Base-by-base conservation (phyloP, 2,329 filamentous ascomycete genomes). In the Calonectria pauciramosa region DNA sequence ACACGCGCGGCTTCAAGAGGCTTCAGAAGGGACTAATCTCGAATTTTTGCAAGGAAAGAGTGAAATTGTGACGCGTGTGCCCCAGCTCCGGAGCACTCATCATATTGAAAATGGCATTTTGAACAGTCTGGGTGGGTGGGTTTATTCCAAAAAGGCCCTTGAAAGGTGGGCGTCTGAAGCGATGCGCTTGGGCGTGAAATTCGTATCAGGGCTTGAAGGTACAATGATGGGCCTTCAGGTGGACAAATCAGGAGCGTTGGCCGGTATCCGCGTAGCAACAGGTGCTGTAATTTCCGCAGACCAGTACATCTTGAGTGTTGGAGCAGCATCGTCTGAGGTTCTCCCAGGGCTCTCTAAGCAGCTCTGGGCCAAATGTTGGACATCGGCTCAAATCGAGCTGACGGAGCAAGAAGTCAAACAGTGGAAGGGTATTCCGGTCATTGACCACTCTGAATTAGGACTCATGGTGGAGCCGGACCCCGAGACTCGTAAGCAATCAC, bases 291-390 rank as follows among this genome's bases (percentile, higher is more conserved):
- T 73, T 14, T 36, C 36, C 4, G 73, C 73, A 5, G 71, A 75
- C 30, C 49, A 66, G 5, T 75, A 75, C n/a, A 73, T 75, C 26
- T 13, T 75, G 26, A 68, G 52, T 51, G 70, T 71, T 20, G 73
- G 73, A 16, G 74, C 74, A 11, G 74, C 74, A 20, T 75, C 74
- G 0, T 68, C 74, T 14, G 51, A 75, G n/a, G 52, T 75, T 2
- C 52, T 75, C 2, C 71, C 74, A 18, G 74, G 73, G 28, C 63
- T 75, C 3, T 68, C 74, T 0, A 49, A 64, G 23, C 47, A 75
- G 34, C 30, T 75, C n/a, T 73, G 74, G 74, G 68, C 74, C 8
- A 75, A 75, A 11, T 75, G 74, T 34, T 73, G 74, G 71, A 60
- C 74, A 20, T 34, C 71, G 26, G 74, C 71, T 8, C 74, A 73